Percentiles rank a stretch among this genome's conserved stretches.
Evolutionary conservation across 2,329 filamentous ascomycete genomes (phyloP).

Genomic region (Colletotrichum sp.): DNA sequence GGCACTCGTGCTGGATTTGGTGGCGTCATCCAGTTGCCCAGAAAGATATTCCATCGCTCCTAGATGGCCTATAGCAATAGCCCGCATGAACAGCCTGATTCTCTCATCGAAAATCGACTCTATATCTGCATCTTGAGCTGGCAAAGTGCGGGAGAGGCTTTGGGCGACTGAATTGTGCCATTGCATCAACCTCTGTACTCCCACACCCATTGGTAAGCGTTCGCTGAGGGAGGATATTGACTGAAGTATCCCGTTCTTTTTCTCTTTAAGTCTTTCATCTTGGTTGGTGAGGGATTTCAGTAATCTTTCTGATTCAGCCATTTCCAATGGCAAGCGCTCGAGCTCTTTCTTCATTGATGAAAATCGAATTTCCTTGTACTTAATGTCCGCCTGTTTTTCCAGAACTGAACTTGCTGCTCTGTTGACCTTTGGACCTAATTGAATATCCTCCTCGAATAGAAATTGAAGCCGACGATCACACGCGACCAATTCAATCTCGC

Average conservation of each 20-base stretch:
- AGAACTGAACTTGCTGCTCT: neutral
- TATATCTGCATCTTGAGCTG: neutral
- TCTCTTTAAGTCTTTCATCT: neutral
- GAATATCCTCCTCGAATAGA: neutral
- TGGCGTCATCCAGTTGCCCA: neutral
- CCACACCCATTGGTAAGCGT: neutral
- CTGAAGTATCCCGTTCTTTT: neutral
- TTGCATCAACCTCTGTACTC: neutral
- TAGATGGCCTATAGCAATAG: neutral
- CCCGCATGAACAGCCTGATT: neutral
- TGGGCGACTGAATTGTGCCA: neutral
- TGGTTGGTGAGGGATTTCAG: neutral
- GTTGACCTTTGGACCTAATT: neutral
- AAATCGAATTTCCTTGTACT: rapidly evolving
- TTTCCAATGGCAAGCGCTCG: neutral
- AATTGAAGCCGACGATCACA: neutral
- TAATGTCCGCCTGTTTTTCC: neutral
- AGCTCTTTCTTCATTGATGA: neutral
- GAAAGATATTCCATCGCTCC: neutral
- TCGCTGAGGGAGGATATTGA: neutral
- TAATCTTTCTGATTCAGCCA: neutral
- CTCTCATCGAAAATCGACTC: rapidly evolving
- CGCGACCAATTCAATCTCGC: neutral
- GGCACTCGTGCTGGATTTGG: neutral
- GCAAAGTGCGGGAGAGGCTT: rapidly evolving